Evolutionary conservation across 768 basidiomycete genomes (phyloP), one percentile per base, ranked within the genome.

Genomic region (Kwoniella heveanensis): DNA sequence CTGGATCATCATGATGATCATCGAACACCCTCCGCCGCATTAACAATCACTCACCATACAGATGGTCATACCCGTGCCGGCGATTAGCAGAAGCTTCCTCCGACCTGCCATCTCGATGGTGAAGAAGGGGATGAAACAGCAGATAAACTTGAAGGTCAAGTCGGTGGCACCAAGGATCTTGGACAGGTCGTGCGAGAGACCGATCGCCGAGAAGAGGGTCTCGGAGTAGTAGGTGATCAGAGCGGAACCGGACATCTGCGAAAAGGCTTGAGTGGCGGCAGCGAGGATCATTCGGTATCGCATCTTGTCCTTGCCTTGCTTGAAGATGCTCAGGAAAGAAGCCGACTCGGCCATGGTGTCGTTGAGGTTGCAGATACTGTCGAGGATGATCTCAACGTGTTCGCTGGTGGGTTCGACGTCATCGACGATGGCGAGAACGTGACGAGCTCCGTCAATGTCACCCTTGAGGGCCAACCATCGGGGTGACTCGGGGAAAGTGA

Each of bases 381-480:
- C 48, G 2, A 69, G 36, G 30, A 57, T 36, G 32, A 36, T 25
- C 13, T 60, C 59, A 32, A 55, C 57, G 26, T 60, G 52, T 46
- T 69, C 64, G 32, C 55, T 62, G 21, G 62, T 25, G 5, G 50
- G 46, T 15, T 57, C 55, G n/a, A 52, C 51, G 37, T 69, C 67
- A 44, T 59, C 57, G 25, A 69, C 61, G 5, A 60, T 15, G 5
- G 67, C 60, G 21, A 69, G 48, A 19, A 65, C 60, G 21, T 62
- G 39, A 26, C 64, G 36, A 21, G 69, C 69, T 22, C 65, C 62
- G 6, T 70, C 69, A 15, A 39, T 29, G 24, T 63, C 52, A 2
- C 66, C 66, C 29, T 80, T 78, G 60, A 80, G 78, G 61, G 81
- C 79, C 44, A 80, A 64, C 79, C 77, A 82, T 46, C 80, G 71